A percentile compares a stretch with the other conserved stretches of the same genome.
These are phyloP conservation scores for Geoglossum cookeanum DNA, from an alignment of 2,329 filamentous ascomycete genomes.

Conservation along the genomic window DNA sequence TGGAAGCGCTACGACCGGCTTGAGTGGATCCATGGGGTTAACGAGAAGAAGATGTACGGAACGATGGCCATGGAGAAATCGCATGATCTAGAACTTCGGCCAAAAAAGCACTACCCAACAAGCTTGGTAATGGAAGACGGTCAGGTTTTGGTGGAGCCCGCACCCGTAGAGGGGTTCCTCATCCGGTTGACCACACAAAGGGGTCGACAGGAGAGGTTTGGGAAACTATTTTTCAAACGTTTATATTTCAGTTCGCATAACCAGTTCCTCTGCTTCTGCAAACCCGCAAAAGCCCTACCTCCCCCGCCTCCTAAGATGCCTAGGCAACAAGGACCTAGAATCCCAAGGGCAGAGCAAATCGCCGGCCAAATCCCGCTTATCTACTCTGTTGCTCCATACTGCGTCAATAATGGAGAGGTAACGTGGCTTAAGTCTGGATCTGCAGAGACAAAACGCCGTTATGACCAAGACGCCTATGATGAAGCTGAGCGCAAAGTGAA, in stretches of 20 bases:
- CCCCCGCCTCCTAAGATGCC: conserved; percentile 37
- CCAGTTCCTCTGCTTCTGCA: conserved; percentile 41
- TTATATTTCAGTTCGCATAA: conserved; percentile 47
- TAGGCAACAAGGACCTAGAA: conserved; percentile 21
- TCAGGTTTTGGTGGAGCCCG: conserved; percentile 32
- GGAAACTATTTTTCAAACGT: conserved; percentile 43
- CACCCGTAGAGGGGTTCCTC: conserved; percentile 46
- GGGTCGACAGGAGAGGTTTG: conserved; percentile 36
- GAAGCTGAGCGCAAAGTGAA: conserved; percentile 38
- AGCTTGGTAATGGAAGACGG: conserved; percentile 17
- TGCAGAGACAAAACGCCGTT: conserved; percentile 26
- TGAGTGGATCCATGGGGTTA: conserved; percentile 46
- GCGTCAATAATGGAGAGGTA: conserved; percentile 32
- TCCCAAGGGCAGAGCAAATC: conserved; percentile 36
- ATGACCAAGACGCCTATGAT: conserved; percentile 38
- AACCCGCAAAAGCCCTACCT: conserved; percentile 38
- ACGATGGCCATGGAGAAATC: conserved; percentile 46
- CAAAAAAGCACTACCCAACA: conserved; percentile 45
- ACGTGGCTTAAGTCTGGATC: conserved; percentile 32
- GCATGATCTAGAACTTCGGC: conserved; percentile 45
- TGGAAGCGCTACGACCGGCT: conserved; percentile 52
- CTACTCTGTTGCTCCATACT: conserved; percentile 43
- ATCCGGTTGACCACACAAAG: conserved; percentile 44
- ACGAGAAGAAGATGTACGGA: conserved; percentile 50
- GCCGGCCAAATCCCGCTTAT: conserved; percentile 37